Conservation (phyloP, 768 basidiomycete species). For the Serendipita indica region DNA sequence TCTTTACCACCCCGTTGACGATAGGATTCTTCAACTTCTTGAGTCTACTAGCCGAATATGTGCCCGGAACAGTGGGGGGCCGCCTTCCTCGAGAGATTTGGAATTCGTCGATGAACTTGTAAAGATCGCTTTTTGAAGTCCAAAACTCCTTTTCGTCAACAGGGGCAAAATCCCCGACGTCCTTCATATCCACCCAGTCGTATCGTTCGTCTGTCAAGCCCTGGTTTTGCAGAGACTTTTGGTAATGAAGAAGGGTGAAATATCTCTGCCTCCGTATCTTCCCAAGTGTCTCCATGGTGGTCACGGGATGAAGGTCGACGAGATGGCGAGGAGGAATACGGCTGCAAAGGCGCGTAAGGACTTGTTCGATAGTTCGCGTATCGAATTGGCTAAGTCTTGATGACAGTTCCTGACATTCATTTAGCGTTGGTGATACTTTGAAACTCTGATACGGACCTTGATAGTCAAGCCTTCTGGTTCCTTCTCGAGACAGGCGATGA, state of each 20-base stretch:
- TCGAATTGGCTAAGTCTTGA: slow-evolving; percentile 52
- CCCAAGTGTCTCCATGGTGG: slow-evolving; percentile 66
- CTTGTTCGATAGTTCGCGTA: slow-evolving; percentile 68
- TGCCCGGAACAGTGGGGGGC: neutral
- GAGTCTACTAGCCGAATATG: slow-evolving; percentile 14
- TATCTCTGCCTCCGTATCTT: slow-evolving; percentile 80
- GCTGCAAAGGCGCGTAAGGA: slow-evolving; percentile 54
- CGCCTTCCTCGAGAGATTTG: neutral
- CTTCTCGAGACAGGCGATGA: neutral
- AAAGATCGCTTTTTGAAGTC: slow-evolving; percentile 27
- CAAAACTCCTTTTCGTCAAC: slow-evolving; percentile 42
- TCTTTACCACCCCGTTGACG: slow-evolving; percentile 30
- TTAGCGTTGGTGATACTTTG: neutral
- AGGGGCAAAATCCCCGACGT: slow-evolving; percentile 40
- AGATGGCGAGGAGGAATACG: slow-evolving; percentile 54
- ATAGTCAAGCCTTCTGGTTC: slow-evolving; percentile 45
- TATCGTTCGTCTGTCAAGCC: slow-evolving; percentile 40
- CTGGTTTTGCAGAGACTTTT: slow-evolving; percentile 44
- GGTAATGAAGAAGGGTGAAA: slow-evolving; percentile 60
- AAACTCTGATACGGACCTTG: slow-evolving; percentile 29
- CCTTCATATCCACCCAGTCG: slow-evolving; percentile 31
- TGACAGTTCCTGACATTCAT: slow-evolving; percentile 41
- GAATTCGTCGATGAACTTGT: slow-evolving; percentile 22
- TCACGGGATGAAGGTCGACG: slow-evolving; percentile 50
- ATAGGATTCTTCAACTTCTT: slow-evolving; percentile 33